A percentile compares a stretch with the other conserved stretches of the same genome.
These are phyloP conservation scores for Symbiodinium pilosum DNA, from an alignment of 73 alveolate genomes.

Conservation along the genomic window DNA sequence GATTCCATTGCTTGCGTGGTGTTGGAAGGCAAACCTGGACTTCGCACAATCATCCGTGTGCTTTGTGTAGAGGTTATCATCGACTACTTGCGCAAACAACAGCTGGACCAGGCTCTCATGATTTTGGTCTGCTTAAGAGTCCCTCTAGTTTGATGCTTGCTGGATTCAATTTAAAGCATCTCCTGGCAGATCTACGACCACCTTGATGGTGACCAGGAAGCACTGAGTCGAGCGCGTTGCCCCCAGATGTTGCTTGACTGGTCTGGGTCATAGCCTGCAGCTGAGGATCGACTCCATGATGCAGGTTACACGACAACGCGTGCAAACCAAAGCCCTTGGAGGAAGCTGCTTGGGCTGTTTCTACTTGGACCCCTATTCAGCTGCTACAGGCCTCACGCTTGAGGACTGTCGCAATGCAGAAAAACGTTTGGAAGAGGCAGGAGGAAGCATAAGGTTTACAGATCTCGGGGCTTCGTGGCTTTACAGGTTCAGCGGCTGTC, in stretches of 20 bases:
- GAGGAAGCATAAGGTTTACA: too few species aligned
- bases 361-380: background rate
- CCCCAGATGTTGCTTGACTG: background rate
- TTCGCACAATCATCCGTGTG: too few species aligned
- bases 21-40: too few species aligned
- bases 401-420: constrained; percentile 83
- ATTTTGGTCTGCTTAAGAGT: background rate
- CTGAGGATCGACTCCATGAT: constrained; percentile 83
- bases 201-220: constrained; percentile 64
- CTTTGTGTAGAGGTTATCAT: background rate
- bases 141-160: background rate
- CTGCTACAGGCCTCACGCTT: constrained; percentile 37
- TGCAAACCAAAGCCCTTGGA: constrained; percentile 89
- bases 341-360: background rate
- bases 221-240: constrained; percentile 47
- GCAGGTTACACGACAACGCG: constrained; percentile 67
- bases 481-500: constrained; percentile 60
- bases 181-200: constrained; percentile 33
- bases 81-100: constrained; percentile 51
- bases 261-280: background rate
- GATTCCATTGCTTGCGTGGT: too few species aligned
- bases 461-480: too few species aligned
- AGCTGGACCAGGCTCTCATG: constrained; percentile 59
- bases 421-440: constrained; percentile 75
- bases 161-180: too few species aligned